Evolutionary conservation across 1,139 yeast genomes (phyloP).

Genomic region (Yamadazyma triangularis): DNA sequence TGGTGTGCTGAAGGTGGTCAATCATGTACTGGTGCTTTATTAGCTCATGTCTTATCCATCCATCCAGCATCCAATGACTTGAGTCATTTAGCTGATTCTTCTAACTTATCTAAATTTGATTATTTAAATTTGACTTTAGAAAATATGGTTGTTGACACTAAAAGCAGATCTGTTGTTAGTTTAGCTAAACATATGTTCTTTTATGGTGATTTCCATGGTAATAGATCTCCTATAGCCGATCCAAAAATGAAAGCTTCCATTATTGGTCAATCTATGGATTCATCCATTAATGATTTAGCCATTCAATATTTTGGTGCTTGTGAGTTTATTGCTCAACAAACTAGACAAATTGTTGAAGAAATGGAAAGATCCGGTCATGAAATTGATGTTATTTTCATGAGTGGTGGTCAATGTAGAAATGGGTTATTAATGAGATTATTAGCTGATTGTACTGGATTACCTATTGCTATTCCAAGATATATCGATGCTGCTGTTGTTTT

Average conservation of each 20-base stretch:
- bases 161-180: constrained; percentile 67
- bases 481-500: constrained; percentile 96
- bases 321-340: constrained; percentile 96
- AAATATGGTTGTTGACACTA: constrained; percentile 50
- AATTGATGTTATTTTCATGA: constrained; percentile 73
- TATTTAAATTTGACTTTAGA: constrained; percentile 74
- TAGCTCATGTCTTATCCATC: constrained; percentile 83
- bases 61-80: constrained; percentile 86
- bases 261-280: constrained; percentile 90
- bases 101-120: constrained; percentile 75
- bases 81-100: constrained; percentile 55
- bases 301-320: constrained; percentile 87
- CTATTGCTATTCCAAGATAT: constrained; percentile 89
- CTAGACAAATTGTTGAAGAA: constrained; percentile 87
- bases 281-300: constrained; percentile 78
- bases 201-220: constrained; percentile 96
- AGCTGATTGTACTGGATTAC: constrained; percentile 90
- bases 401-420: constrained; percentile 97
- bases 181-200: constrained; percentile 82
- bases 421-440: constrained; percentile 80
- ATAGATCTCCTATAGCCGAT: constrained; percentile 94
- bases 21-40: constrained; percentile 90
- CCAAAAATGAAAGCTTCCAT: constrained; percentile 91
- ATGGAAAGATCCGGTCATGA: constrained; percentile 79
- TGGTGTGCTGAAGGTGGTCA: constrained; percentile 99